Evolutionary conservation across 2,329 filamentous ascomycete genomes (phyloP), one percentile per base, ranked within the genome.

Genomic region (Sporothrix pallida): DNA sequence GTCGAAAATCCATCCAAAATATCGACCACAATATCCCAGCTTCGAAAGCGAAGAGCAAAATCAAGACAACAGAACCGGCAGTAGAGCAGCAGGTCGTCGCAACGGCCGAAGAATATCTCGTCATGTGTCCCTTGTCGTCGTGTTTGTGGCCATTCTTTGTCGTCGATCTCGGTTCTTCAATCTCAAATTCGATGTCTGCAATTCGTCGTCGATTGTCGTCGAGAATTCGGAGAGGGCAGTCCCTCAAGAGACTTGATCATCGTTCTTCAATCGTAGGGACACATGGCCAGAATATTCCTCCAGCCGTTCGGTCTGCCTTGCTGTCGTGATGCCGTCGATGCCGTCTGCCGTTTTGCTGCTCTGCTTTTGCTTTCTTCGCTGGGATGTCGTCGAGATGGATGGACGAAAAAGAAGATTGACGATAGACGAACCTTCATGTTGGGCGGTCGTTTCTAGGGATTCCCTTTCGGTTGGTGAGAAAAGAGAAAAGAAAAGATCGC

Each of bases 341-440:
- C 42, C 52, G 50, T 44, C 48, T 52, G 26, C 20, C 13, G 2
- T 17, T 13, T 9, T 46, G n/a, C 20, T 48, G 54, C 17, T 9
- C 4, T 60, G 10, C 31, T 8, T 54, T 37, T 63, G 65, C 42
- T 58, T 70, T 52, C 7, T 56, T 50, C 31, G n/a, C 72, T 44
- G 63, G 10, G 46, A 8, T 31, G 46, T 48, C 26, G 71, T 70
- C 56, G 67, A 23, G 31, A 56, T 26, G 56, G n/a, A n/a, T 20
- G 15, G n/a, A 63, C 13, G 17, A 37, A 50, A 52, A 56, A 26
- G 69, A 58, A 60, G 54, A 31, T 46, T 37, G 31, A 37, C 31
- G 31, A 52, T 20, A 50, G 74, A 76, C 76, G 42, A 71, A 77
- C 76, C 76, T 77, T 77, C 76, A 77, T 77, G 72, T 56, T 77